Base-by-base conservation (phyloP, 1,284 basidiomycete genomes). In the Ustilago vetiveriae region DNA sequence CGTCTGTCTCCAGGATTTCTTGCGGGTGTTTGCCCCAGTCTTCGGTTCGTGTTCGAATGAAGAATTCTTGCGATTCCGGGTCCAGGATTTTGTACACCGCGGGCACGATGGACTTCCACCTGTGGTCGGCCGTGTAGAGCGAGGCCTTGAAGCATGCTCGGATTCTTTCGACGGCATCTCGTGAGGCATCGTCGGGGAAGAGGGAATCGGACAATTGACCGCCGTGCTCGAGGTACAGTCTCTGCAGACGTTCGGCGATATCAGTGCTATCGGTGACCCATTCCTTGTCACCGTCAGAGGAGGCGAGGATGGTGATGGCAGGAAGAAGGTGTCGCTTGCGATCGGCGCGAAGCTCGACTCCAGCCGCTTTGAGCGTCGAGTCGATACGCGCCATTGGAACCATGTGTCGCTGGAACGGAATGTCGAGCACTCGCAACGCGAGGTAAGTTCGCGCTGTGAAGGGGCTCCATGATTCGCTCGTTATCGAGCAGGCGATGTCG, bases 381-480 rank as follows among this genome's bases (percentile, higher is more conserved):
- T 43, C n/a, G 22, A 68, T 62, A 19, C 47, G 30, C 4, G 24
- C 39, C 65, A 68, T 62, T 4, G 53, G 22, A 0, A 68, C 13
- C 22, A 48, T 19, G 10, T 41, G 29, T 19, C 46, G 53, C 17
- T 51, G 11, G 33, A 49, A 68, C 13, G 65, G 49, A 14, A 68
- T 43, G 3, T 35, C 58, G 36, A 68, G 65, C 40, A 68, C 17
- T 5, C 53, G 48, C 23, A 68, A 54, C 3, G 65, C 39, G 1
- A 68, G 38, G 13, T 46, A 62, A 9, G 54, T 68, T 9, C 65
- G 65, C n/a, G 53, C 29, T 3, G 65, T 68, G 37, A 32, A 62
- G 5, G 65, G 65, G 13, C 56, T 60, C 65, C 65, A 68, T 36
- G 65, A 49, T 35, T 52, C 32, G n/a, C 27, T 17, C 26, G 65